These are phyloP conservation scores for Beauveria sp. DNA, from an alignment of 2,329 filamentous ascomycete species.

Conservation along the genomic window DNA sequence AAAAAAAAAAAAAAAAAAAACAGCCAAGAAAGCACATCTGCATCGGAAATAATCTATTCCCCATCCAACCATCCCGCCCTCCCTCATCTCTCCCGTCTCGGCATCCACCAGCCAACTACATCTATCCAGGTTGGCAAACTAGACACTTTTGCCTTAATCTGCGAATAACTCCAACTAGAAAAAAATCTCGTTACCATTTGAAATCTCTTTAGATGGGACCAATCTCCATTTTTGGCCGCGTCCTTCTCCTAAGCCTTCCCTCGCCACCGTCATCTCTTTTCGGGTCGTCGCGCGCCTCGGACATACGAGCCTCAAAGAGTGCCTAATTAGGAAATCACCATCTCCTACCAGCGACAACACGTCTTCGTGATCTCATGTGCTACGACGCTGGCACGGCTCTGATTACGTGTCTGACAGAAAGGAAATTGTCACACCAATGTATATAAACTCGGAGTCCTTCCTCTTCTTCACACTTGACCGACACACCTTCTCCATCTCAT, in stretches of 20 bases:
- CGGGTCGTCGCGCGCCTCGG: slow-evolving; percentile 7
- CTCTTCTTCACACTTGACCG: background rate
- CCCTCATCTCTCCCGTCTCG: background rate
- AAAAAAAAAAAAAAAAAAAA: no score
- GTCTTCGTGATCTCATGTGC: background rate
- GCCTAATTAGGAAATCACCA: background rate
- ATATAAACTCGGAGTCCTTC: background rate
- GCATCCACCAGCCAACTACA: background rate
- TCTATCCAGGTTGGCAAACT: background rate
- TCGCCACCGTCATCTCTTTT: background rate
- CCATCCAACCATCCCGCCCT: background rate
- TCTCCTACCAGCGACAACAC: background rate
- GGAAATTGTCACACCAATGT: no score
- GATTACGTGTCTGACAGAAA: background rate
- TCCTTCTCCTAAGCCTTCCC: background rate
- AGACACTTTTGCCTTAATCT: background rate
- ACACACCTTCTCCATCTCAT: background rate
- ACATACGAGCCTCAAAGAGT: background rate
- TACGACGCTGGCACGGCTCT: background rate
- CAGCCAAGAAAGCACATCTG: background rate
- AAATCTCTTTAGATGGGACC: background rate
- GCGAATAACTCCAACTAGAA: background rate
- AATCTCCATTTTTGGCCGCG: background rate
- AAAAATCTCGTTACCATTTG: background rate
- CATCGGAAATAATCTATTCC: background rate